Conservation (phyloP, 2,329 filamentous ascomycete species). For the Aureobasidium sp. region DNA sequence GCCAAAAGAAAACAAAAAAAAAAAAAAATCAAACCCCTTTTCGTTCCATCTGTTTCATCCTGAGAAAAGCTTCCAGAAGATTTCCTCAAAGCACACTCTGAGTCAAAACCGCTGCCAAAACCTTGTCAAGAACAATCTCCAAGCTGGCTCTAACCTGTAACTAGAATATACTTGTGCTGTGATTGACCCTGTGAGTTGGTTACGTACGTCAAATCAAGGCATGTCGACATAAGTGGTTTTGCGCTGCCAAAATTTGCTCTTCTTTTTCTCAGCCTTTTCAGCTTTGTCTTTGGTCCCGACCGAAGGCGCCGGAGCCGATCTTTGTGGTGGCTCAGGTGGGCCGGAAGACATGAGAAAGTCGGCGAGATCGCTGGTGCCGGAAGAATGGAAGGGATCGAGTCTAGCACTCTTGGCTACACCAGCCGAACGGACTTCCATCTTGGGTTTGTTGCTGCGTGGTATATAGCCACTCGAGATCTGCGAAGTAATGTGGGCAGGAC, state of each 20-base stretch:
- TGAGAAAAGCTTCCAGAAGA: background rate
- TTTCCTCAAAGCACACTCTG: background rate
- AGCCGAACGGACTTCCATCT: conserved; percentile 17
- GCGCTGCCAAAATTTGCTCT: conserved; percentile 21
- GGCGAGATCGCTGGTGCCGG: conserved; percentile 35
- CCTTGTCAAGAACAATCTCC: background rate
- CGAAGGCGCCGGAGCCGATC: conserved; percentile 18
- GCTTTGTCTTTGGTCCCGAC: background rate
- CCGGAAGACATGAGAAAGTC: conserved; percentile 39
- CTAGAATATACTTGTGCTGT: background rate
- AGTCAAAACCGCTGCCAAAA: background rate
- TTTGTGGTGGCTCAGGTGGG: conserved; percentile 24
- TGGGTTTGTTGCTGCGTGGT: conserved; percentile 18
- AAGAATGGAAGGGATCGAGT: conserved; percentile 23
- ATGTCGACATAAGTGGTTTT: conserved; percentile 22
- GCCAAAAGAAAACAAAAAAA: background rate
- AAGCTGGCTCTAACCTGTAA: background rate
- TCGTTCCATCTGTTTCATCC: background rate
- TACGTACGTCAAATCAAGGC: conserved; percentile 18
- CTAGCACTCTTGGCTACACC: conserved; percentile 24
- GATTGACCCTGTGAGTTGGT: too few relatives aligned
- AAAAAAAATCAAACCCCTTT: background rate
- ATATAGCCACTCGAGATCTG: conserved; percentile 13
- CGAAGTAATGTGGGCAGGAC: conserved; percentile 14
- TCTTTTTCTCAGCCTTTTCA: conserved; percentile 24